Conservation (phyloP, 2,329 filamentous ascomycete genomes). For the Didymella arachidicola region DNA sequence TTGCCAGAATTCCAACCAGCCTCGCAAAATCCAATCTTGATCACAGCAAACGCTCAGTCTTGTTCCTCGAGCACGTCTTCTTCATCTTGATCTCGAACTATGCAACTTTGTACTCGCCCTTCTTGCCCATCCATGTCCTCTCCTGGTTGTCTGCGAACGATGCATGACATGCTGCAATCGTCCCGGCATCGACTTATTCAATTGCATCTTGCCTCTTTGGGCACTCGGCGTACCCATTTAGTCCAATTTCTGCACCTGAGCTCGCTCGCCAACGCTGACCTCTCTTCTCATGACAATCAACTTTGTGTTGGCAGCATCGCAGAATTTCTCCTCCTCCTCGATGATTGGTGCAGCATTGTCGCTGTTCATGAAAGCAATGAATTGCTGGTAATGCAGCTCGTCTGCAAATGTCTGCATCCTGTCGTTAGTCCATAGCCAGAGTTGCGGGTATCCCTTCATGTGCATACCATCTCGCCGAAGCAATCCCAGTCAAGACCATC, state of each 20-base stretch:
- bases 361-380: constrained; percentile 30
- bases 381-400: constrained; percentile 33
- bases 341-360: constrained; percentile 20
- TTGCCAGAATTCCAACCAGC: background rate
- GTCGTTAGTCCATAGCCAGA: background rate
- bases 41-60: background rate
- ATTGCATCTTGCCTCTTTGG: background rate
- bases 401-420: constrained; percentile 23
- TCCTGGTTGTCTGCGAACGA: background rate
- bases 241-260: constrained; percentile 12
- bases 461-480: constrained; percentile 26
- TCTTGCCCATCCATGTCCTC: background rate
- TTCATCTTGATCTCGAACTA: background rate
- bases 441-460: background rate
- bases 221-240: background rate
- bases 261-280: constrained; percentile 14
- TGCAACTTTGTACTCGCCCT: background rate
- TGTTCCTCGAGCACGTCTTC: background rate
- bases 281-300: constrained; percentile 29
- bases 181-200: background rate
- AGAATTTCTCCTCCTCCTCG: constrained; percentile 32
- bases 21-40: background rate
- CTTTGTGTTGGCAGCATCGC: constrained; percentile 23
- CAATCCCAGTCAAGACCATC: constrained; percentile 32
- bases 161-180: background rate